Percentiles rank a stretch among this genome's conserved stretches.
Conservation (phyloP, 2,329 filamentous ascomycete species). For the Tricladium varicosporioides region DNA sequence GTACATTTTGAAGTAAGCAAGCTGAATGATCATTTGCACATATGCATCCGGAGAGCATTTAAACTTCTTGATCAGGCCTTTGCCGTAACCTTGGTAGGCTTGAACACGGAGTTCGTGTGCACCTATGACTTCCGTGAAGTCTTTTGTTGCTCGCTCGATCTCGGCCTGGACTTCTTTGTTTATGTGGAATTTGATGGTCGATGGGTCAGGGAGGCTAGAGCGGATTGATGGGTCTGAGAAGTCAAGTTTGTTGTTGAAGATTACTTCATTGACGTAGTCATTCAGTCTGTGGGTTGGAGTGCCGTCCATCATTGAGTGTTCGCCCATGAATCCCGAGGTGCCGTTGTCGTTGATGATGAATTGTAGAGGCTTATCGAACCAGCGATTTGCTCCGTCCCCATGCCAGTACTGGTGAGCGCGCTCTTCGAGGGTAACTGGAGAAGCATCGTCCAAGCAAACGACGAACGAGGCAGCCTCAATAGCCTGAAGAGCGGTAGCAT, state of each 20-base stretch:
- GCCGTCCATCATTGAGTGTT: conserved; percentile 99
- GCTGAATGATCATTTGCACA: conserved; percentile 97
- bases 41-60: conserved; percentile 97
- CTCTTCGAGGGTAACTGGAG: conserved; percentile 91
- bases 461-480: conserved; percentile 90
- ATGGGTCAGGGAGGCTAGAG: conserved; percentile 79
- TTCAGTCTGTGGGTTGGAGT: conserved; percentile 96
- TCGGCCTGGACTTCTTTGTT: conserved; percentile 71
- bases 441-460: conserved; percentile 88
- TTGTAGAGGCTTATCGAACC: conserved; percentile 97
- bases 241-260: conserved; percentile 93
- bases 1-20: conserved; percentile 99
- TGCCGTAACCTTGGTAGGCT: conserved; percentile 95
- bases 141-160: conserved; percentile 72
- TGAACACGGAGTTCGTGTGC: conserved; percentile 91
- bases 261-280: conserved; percentile 87
- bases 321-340: conserved; percentile 94
- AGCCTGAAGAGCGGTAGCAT: conserved; percentile 72
- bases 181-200: conserved; percentile 74
- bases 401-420: conserved; percentile 97
- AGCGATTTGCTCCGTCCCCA: conserved; percentile 91
- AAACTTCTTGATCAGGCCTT: conserved; percentile 99
- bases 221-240: conserved; percentile 76
- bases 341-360: conserved; percentile 99
- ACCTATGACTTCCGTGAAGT: conserved; percentile 80